Evolutionary conservation across 2,329 filamentous ascomycete genomes (phyloP), one percentile per base, ranked within the genome.

Genomic region (Fusarium chlamydosporum): DNA sequence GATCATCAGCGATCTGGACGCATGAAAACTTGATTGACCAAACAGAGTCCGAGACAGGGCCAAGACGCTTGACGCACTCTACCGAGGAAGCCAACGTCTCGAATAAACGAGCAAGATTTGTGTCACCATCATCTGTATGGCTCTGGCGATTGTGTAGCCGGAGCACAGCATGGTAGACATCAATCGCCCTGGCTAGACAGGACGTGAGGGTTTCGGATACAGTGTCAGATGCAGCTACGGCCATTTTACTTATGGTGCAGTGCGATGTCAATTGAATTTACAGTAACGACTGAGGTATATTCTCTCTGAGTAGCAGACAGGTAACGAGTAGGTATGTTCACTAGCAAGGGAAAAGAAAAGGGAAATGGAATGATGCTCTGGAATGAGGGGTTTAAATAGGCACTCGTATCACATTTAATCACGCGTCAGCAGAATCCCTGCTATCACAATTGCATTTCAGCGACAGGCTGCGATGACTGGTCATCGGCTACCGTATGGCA

Each of bases 181-280:
- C 56, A 50, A 64, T 37, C 7, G 67, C 66, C 4, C 48, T 50
- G 13, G 58, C 50, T 42, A 77, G 56, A n/a, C 75, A 72, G 18
- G n/a, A 34, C 3, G 51, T 42, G n/a, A 75, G 23, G 23, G 62
- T 43, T 41, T 65, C 63, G 9, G 47, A 51, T 26, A 58, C 29
- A 40, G 34, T 46, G 38, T 53, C 61, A 45, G 31, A 29, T 53
- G 50, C 50, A 43, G 38, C 50, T 70, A 68, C 61, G 31, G 68
- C 73, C 76, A 77, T 77, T 76, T 76, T 76, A 76, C 75, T 77
- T 76, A 35, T 67, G 67, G 70, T 52, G 71, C 48, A 68, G 42
- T 16, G 43, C 20, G 52, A 45, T 35, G 20, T 61, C 37, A 37
- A 60, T 56, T 40, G 3, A 38, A 10, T 33, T n/a, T 18, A 9